Percentiles rank a stretch among this genome's conserved stretches.
phyloP scores from a whole-genome alignment of 306 rosid species.

The Fagus crenata region DNA sequence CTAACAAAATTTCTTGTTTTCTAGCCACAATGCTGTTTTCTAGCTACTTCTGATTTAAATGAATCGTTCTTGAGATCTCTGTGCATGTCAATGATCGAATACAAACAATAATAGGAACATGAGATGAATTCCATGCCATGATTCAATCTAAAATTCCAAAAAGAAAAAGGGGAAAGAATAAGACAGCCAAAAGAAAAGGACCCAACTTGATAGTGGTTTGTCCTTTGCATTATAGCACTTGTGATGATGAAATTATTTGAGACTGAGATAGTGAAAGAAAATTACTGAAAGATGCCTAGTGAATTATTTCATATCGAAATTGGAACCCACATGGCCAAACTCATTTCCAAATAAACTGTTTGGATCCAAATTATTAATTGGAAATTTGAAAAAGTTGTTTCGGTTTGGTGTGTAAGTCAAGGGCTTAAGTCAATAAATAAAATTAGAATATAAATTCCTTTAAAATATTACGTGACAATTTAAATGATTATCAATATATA shows the following conservation, averaged over 20 bases:
- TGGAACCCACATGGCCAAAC: background rate
- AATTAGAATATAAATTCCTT: too few relatives aligned
- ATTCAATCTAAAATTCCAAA: conserved; percentile 25
- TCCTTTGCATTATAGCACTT: conserved; percentile 12
- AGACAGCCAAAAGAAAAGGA: conserved; percentile 30
- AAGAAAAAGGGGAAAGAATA: conserved; percentile 13
- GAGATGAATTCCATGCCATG: conserved; percentile 21
- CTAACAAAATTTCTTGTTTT: background rate
- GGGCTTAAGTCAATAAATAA: too few relatives aligned
- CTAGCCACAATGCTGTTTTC: background rate
- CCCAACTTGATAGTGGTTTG: conserved; percentile 31
- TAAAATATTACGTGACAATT: too few relatives aligned
- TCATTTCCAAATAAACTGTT: background rate
- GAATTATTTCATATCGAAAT: background rate
- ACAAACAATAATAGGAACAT: conserved; percentile 4
- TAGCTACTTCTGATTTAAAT: background rate
- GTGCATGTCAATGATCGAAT: conserved; percentile 7
- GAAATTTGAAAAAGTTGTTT: background rate
- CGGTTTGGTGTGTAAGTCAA: background rate
- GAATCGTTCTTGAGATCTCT: conserved; percentile 28
- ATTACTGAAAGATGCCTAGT: background rate
- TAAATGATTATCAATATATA: too few relatives aligned
- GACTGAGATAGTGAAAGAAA: conserved; percentile 10
- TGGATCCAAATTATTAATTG: background rate
- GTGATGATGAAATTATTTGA: conserved; percentile 9